A percentile compares a stretch with the other conserved stretches of the same genome.
Evolutionary conservation across 2,329 filamentous ascomycete genomes (phyloP).

Genomic region (Epichloe aotearoae): DNA sequence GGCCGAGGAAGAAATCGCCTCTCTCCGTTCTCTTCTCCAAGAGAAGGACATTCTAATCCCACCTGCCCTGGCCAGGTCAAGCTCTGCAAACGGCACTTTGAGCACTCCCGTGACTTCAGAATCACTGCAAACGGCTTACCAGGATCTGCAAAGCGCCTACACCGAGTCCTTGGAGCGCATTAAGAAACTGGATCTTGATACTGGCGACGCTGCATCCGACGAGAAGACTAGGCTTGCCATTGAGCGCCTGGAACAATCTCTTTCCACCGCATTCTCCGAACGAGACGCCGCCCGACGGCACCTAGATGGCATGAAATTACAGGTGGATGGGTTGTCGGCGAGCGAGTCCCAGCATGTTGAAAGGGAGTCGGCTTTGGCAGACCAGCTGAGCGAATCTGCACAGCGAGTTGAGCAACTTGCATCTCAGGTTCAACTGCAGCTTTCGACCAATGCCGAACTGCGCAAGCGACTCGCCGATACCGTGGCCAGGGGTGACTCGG

Average conservation of each 20-base stretch:
- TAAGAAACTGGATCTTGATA: slow-evolving; percentile 45
- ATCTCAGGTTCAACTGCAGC: slow-evolving; percentile 63
- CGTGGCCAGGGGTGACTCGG: slow-evolving; percentile 69
- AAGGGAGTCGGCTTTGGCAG: slow-evolving; percentile 50
- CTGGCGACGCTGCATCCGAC: slow-evolving; percentile 25
- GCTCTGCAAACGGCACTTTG: slow-evolving; percentile 16
- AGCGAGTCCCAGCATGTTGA: slow-evolving; percentile 43
- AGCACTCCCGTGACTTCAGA: slow-evolving; percentile 47
- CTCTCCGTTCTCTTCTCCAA: slow-evolving; percentile 63
- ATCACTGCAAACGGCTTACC: slow-evolving; percentile 60
- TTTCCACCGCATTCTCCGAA: slow-evolving; percentile 56
- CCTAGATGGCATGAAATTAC: slow-evolving; percentile 45
- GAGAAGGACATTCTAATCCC: slow-evolving; percentile 73
- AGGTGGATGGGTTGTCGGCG: slow-evolving; percentile 44
- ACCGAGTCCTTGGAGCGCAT: slow-evolving; percentile 52
- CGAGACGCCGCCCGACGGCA: slow-evolving; percentile 59
- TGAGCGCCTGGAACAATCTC: slow-evolving; percentile 52
- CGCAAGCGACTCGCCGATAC: slow-evolving; percentile 66
- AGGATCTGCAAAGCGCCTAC: slow-evolving; percentile 62
- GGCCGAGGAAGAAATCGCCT: slow-evolving; percentile 81
- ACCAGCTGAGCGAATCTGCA: slow-evolving; percentile 60
- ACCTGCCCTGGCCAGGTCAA: slow-evolving; percentile 38
- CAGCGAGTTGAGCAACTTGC: slow-evolving; percentile 69
- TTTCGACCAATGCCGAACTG: slow-evolving; percentile 63
- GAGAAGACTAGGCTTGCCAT: slow-evolving; percentile 50